Conservation (phyloP, 352 stramenopile genomes). For the Pythium phragmiticola region DNA sequence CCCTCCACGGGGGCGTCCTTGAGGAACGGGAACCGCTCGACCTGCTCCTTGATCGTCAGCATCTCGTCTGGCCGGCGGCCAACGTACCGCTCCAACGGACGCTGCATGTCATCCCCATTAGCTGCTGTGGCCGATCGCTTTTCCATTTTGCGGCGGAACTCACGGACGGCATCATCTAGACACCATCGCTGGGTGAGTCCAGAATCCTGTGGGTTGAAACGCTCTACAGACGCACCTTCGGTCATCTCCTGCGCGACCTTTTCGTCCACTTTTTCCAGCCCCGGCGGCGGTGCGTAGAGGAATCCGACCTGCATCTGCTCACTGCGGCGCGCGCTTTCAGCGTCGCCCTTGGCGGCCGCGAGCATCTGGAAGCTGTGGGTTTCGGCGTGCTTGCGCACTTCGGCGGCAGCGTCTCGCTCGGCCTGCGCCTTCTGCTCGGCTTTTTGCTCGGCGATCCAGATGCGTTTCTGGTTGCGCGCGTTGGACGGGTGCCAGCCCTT, state of each 20-base stretch:
- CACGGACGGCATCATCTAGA: slow-evolving; percentile 56
- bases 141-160: slow-evolving; percentile 66
- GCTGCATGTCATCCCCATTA: slow-evolving; percentile 24
- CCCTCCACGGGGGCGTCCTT: slow-evolving; percentile 88
- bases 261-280: slow-evolving; percentile 50
- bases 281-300: slow-evolving; percentile 70
- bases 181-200: neutral
- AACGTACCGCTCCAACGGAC: slow-evolving; percentile 74
- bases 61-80: slow-evolving; percentile 61
- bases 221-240: slow-evolving; percentile 28
- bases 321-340: slow-evolving; percentile 36
- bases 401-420: slow-evolving; percentile 60
- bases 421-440: slow-evolving; percentile 43
- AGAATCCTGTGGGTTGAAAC: neutral
- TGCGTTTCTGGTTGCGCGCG: slow-evolving; percentile 81
- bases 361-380: slow-evolving; percentile 54
- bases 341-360: slow-evolving; percentile 56
- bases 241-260: slow-evolving; percentile 20
- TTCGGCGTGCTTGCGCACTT: slow-evolving; percentile 66
- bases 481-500: slow-evolving; percentile 80
- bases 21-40: slow-evolving; percentile 88
- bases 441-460: slow-evolving; percentile 84
- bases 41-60: slow-evolving; percentile 81
- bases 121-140: slow-evolving; percentile 19
- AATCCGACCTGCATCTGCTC: slow-evolving; percentile 68